Percentiles rank a stretch among this genome's conserved stretches.
Evolutionary conservation across 2,329 filamentous ascomycete genomes (phyloP).

Genomic region (Nannizzia gypsea): DNA sequence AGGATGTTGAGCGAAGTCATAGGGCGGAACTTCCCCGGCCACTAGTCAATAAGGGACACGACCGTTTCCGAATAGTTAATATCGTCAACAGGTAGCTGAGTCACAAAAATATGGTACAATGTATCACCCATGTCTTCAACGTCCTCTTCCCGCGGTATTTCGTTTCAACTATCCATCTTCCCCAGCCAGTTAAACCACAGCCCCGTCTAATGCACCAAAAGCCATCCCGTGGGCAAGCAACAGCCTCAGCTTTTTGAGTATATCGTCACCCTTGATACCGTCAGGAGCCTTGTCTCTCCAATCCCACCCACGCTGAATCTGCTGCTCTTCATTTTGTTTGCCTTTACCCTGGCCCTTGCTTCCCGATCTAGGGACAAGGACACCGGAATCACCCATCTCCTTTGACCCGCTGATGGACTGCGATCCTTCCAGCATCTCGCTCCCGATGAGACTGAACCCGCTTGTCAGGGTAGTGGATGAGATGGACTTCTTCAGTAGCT

Average conservation of each 20-base stretch:
- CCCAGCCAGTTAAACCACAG: not conserved
- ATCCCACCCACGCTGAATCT: slow-evolving; percentile 56
- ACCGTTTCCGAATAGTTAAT: not conserved
- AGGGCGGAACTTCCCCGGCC: not conserved
- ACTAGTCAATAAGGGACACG: not conserved
- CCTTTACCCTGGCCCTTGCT: slow-evolving; percentile 8
- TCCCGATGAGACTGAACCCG: slow-evolving; percentile 60
- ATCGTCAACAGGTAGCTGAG: not conserved
- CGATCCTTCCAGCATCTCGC: slow-evolving; percentile 49
- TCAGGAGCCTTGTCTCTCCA: slow-evolving; percentile 52
- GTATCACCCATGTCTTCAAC: not conserved
- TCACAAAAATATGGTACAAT: not conserved
- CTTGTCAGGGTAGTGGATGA: slow-evolving; percentile 44
- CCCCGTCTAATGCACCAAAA: slow-evolving; percentile 23
- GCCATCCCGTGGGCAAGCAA: slow-evolving; percentile 61
- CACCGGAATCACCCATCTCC: slow-evolving; percentile 30
- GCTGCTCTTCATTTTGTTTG: slow-evolving; percentile 9
- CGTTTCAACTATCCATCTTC: not conserved
- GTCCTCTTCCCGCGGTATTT: not conserved
- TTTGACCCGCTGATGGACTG: slow-evolving; percentile 24
- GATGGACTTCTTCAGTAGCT: slow-evolving; percentile 54
- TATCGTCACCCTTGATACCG: slow-evolving; percentile 51
- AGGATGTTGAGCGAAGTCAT: not conserved
- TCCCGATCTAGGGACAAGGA: slow-evolving; percentile 30
- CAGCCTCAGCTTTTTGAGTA: slow-evolving; percentile 60